Base-by-base conservation (phyloP, 106 monocot genomes). In the Dendrobium huoshanense region DNA sequence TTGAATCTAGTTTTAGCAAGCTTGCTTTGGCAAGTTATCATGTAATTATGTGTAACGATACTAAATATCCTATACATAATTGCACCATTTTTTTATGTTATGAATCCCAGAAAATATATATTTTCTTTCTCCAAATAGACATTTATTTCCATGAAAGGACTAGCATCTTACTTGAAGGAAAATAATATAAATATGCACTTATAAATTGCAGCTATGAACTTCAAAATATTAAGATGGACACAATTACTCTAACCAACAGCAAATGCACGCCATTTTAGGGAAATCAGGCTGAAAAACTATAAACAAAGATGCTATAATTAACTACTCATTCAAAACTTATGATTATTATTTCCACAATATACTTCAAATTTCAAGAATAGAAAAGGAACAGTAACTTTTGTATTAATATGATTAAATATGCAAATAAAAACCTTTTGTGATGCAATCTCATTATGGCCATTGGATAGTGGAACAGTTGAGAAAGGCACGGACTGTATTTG, bases 401-500 rank as follows among this genome's bases (percentile, higher is more conserved):
- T 11, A 48, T 19, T n/a, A 76, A 47, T 25, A 76, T 76, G 9
- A 47, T 75, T 13, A 45, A 41, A 73, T 9, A 2, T 8, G 8
- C 18, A 37, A 65, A 68, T 64, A 41, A 49, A 79, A 82, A 94
- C 96, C 90, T 90, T 90, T 47, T 79, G 79, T 20, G 58, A 77
- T 74, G 84, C 78, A 17, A 81, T 85, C 29, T 98, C 95, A 65
- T 77, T 54, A n/a, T 93, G 92, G 48, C 95, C 98, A 91, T 98
- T 95, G 40, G 84, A 72, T 41, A 54, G 10, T 72, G 82, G 75
- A 41, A 15, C 10, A 37, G 67, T 40, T 81, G 84, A 85, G 2
- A 81, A 59, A 85, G 78, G 44, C 74, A 72, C 29, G 18, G 79
- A 25, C 56, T 76, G 79, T 24, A 75, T 73, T 80, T 88, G 95